A percentile compares a stretch with the other conserved stretches of the same genome.
These are phyloP conservation scores for Isoetes taiwanensis DNA, from an alignment of 75 land plant genomes.

Conservation along the genomic window DNA sequence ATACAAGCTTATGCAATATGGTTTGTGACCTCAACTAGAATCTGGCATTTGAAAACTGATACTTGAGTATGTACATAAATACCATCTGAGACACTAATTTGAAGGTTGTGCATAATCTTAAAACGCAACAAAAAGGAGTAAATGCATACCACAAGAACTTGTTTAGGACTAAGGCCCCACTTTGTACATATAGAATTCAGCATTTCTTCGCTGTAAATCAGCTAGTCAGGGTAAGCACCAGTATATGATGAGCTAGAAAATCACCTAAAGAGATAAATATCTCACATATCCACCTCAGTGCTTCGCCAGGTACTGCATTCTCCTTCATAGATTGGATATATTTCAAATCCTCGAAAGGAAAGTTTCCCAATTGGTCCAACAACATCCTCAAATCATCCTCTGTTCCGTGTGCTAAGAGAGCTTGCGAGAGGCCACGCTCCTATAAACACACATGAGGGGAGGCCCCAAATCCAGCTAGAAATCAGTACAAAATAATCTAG, in stretches of 20 bases:
- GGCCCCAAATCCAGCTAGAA: not conserved
- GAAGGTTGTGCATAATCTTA: no score
- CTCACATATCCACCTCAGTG: conserved; percentile 9
- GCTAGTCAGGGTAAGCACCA: not conserved
- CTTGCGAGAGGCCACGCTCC: conserved; percentile 28
- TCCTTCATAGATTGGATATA: conserved; percentile 7
- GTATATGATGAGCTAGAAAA: no score
- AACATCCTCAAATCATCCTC: conserved; percentile 12
- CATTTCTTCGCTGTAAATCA: conserved; percentile 17
- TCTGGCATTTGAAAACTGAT: no score
- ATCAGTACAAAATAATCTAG: not conserved
- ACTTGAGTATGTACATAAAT: no score
- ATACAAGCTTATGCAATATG: no score
- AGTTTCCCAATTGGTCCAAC: conserved; percentile 25
- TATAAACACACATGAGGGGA: conserved; percentile 12
- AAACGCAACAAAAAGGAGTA: no score
- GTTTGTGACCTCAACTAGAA: no score
- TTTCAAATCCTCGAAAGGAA: conserved; percentile 16
- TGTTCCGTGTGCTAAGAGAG: conserved; percentile 23
- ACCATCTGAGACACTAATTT: no score
- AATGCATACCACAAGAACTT: conserved; percentile 25
- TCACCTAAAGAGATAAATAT: not conserved
- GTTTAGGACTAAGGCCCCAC: conserved; percentile 32
- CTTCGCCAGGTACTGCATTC: conserved; percentile 11
- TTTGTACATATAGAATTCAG: conserved; percentile 17